Conservation (phyloP, 2,329 filamentous ascomycete genomes). For the Alternaria ethzedia region DNA sequence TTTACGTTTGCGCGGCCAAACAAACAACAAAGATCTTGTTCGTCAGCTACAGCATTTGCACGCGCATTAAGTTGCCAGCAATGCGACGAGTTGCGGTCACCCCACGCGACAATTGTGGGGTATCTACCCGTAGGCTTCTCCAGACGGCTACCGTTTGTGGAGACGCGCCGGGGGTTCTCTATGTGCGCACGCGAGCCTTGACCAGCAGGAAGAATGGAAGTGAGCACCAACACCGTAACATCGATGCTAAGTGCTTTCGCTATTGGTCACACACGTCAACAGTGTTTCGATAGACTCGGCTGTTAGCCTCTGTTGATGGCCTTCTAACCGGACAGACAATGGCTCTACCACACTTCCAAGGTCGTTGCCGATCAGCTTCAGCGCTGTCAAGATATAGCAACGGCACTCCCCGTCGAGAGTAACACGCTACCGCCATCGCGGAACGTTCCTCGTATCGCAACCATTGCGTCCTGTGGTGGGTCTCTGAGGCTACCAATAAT, state of each 20-base stretch:
- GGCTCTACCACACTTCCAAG: background rate
- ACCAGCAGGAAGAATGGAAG: background rate
- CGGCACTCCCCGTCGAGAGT: background rate
- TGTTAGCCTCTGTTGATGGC: background rate
- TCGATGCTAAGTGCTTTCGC: background rate
- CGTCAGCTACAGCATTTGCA: background rate
- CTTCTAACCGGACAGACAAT: background rate
- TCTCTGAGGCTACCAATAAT: background rate
- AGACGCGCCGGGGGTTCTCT: background rate
- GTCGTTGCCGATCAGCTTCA: background rate
- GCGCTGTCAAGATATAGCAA: background rate
- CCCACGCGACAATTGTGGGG: background rate
- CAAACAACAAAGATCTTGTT: background rate
- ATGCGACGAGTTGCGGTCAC: background rate
- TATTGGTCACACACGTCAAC: background rate
- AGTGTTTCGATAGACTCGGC: background rate
- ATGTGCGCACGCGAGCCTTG: background rate
- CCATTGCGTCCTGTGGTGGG: background rate
- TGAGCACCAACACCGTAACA: background rate
- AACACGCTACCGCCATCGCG: background rate
- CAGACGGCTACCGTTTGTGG: slow-evolving; percentile 2
- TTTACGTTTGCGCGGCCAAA: background rate
- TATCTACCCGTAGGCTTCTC: background rate
- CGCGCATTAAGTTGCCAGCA: background rate
- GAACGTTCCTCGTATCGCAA: background rate